Evolutionary conservation across 2,329 filamentous ascomycete genomes (phyloP), one percentile per base, ranked within the genome.

Genomic region (Pseudogymnoascus sp.): DNA sequence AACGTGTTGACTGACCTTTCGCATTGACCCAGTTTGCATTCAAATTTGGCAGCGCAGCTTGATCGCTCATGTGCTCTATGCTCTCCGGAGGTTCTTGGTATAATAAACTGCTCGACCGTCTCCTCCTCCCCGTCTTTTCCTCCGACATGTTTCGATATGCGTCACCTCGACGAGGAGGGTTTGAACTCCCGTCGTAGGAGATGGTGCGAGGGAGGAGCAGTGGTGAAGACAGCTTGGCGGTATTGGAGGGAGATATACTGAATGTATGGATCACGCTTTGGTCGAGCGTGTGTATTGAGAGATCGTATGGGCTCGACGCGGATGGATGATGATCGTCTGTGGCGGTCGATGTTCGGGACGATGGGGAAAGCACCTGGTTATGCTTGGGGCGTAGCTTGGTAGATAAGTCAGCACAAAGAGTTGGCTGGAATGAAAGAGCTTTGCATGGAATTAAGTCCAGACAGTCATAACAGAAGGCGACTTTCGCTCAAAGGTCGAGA

Each of bases 1-100:
- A 19, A 37, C 48, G 64, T 48, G 68, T 51, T 36, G 62, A 76
- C 85, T 79, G 80, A 98, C 95, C 95, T 86, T 99, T 99, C 73
- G 93, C 91, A 78, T 98, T 98, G 70, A 97, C 96, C 95, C 95
- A 99, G 79, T 97, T 91, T 71, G 95, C 92, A 78, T 99, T 99
- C 74, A 97, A 80, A 74, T 99, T 99, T 62, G 95, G 95, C 71
- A 97, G 82, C 39, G 91, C 90, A 64, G 92, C 90, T 82, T 98
- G 95, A 78, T 99, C 95, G 75, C 90, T 97, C 78, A 96, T 91
- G 79, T 97, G 95, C 82, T 99, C 95, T 74, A 97, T 87, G 64
- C 93, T 96, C 83, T 99, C 95, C 66, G 89, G 88, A 63, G 95
- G 95, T 78, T 99, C 95, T 75, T 96, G 93, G 79, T 98, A 98